These are phyloP conservation scores for Aspergillus carlsbadensis DNA, from an alignment of 495 filamentous ascomycete genomes.

Conservation along the genomic window DNA sequence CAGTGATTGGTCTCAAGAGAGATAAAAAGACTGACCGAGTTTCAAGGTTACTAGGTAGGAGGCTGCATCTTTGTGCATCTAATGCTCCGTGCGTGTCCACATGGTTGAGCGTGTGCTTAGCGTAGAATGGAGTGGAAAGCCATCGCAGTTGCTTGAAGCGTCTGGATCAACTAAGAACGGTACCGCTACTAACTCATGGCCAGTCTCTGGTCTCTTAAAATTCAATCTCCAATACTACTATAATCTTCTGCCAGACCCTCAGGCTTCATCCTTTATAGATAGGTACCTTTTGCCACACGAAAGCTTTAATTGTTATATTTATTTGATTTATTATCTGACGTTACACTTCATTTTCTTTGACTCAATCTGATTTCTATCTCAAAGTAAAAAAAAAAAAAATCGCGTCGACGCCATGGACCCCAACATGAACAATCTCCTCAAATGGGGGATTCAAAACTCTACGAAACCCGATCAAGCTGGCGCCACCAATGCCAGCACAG, in stretches of 20 bases:
- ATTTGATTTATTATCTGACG: background rate
- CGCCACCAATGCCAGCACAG: conserved; percentile 23
- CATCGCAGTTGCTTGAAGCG: conserved; percentile 22
- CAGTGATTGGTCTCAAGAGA: background rate
- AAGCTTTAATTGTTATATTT: background rate
- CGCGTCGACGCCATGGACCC: conserved; percentile 47
- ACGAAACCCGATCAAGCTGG: conserved; percentile 24
- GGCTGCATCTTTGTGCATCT: background rate
- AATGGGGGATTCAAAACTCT: conserved; percentile 91
- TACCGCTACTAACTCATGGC: too few species aligned
- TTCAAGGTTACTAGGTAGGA: background rate
- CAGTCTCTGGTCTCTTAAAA: too few species aligned
- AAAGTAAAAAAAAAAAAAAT: conserved; percentile 13
- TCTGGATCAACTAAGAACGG: conserved; percentile 24
- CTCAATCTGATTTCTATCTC: background rate
- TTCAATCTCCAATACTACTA: too few species aligned
- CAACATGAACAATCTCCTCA: conserved; percentile 75
- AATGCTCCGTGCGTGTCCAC: background rate
- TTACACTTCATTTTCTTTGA: background rate
- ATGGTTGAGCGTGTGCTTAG: conserved; percentile 1
- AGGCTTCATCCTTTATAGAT: too few species aligned
- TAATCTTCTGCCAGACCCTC: too few species aligned
- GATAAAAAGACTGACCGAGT: background rate
- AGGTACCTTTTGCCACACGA: too few species aligned
- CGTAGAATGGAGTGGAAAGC: conserved; percentile 23